phyloP scores from a whole-genome alignment of 2,329 filamentous ascomycete species.

The Pleurostoma richardsiae region DNA sequence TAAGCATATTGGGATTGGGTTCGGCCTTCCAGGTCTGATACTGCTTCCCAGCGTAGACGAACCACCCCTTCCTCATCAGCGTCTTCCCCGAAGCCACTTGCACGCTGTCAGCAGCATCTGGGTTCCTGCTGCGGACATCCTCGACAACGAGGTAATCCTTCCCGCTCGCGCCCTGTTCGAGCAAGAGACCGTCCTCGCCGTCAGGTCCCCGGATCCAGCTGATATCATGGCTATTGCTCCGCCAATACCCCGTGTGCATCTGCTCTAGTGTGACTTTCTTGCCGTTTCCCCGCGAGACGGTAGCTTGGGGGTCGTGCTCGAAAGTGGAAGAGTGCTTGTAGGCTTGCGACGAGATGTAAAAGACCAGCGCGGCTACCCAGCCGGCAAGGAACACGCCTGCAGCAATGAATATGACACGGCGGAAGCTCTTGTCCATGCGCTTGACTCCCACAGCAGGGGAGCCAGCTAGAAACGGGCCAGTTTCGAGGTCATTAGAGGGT shows the following conservation, averaged over 20 bases:
- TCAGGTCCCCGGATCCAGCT: slow-evolving; percentile 72
- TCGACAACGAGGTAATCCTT: slow-evolving; percentile 81
- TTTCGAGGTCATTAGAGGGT: slow-evolving; percentile 42
- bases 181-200: slow-evolving; percentile 77
- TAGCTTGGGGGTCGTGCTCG: slow-evolving; percentile 65
- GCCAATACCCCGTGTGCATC: slow-evolving; percentile 62
- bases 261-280: slow-evolving; percentile 72
- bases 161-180: slow-evolving; percentile 61
- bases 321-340: slow-evolving; percentile 60
- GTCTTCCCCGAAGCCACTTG: slow-evolving; percentile 51
- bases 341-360: slow-evolving; percentile 60
- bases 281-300: slow-evolving; percentile 53
- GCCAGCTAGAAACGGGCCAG: slow-evolving; percentile 44
- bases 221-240: slow-evolving; percentile 58
- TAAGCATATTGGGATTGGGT: slow-evolving; percentile 80
- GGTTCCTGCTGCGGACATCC: slow-evolving; percentile 59
- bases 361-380: slow-evolving; percentile 63
- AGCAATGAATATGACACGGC: slow-evolving; percentile 57
- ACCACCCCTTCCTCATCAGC: slow-evolving; percentile 66
- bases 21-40: slow-evolving; percentile 58
- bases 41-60: slow-evolving; percentile 52
- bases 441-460: slow-evolving; percentile 32
- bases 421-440: slow-evolving; percentile 61
- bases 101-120: slow-evolving; percentile 23
- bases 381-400: slow-evolving; percentile 56